Evolutionary conservation across 441 rosid species (phyloP).

Genomic region (Eruca vesicaria): DNA sequence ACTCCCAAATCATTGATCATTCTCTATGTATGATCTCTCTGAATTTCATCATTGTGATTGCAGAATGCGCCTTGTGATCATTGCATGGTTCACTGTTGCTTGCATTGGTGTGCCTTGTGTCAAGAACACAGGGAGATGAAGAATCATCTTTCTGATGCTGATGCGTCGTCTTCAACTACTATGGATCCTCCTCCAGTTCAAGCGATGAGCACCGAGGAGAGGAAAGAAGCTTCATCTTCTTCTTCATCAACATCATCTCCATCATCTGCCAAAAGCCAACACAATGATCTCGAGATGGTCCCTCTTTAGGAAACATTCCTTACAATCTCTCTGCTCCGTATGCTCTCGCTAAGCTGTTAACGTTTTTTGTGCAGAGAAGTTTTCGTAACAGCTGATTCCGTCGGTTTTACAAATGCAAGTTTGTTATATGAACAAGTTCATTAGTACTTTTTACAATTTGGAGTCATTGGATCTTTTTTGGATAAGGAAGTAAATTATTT

Average conservation of each 20-base stretch:
- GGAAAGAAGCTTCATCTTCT: background rate
- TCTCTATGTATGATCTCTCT: slow-evolving; percentile 9
- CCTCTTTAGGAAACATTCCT: slow-evolving; percentile 43
- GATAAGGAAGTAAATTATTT: background rate
- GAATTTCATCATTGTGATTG: slow-evolving; percentile 6
- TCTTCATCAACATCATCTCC: slow-evolving; percentile 34
- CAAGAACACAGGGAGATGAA: slow-evolving; percentile 93
- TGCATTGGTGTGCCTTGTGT: slow-evolving; percentile 93
- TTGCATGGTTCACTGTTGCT: slow-evolving; percentile 78
- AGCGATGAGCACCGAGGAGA: slow-evolving; percentile 54
- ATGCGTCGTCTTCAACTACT: slow-evolving; percentile 39
- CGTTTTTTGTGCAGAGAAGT: slow-evolving; percentile 16
- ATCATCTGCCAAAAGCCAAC: slow-evolving; percentile 40
- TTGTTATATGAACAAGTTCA: slow-evolving; percentile 18
- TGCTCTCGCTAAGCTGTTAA: slow-evolving; percentile 20
- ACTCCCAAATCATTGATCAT: background rate
- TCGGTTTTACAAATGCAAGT: slow-evolving; percentile 7
- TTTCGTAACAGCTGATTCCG: slow-evolving; percentile 25
- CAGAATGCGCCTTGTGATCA: slow-evolving; percentile 89
- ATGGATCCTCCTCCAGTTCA: slow-evolving; percentile 80
- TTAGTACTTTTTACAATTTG: background rate
- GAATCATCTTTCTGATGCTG: slow-evolving; percentile 63
- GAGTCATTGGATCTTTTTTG: background rate
- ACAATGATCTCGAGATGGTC: slow-evolving; percentile 47
- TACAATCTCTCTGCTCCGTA: slow-evolving; percentile 13